Conservation (phyloP, 768 basidiomycete genomes). For the Lyophyllum semitale region DNA sequence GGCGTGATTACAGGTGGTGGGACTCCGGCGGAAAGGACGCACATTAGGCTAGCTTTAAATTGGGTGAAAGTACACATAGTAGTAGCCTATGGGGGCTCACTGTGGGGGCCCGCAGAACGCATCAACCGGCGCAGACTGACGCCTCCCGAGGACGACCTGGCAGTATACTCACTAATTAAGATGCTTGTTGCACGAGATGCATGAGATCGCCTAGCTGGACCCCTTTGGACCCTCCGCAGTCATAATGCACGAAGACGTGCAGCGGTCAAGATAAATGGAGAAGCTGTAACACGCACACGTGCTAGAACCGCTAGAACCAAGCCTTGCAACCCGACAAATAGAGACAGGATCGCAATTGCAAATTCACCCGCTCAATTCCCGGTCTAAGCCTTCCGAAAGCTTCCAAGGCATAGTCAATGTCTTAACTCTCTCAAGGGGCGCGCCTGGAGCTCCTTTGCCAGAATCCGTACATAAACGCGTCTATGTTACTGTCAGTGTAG, state of each 20-base stretch:
- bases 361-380: background rate
- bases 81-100: background rate
- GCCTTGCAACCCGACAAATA: background rate
- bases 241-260: no score
- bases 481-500: background rate
- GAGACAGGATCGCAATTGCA: background rate
- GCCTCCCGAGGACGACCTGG: background rate
- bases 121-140: background rate
- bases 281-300: constrained; percentile 3
- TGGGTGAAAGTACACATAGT: background rate
- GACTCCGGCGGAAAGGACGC: no score
- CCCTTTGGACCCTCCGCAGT: background rate
- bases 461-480: background rate
- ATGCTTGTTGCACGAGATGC: background rate
- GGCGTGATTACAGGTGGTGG: no score
- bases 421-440: background rate
- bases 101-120: background rate
- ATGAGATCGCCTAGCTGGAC: background rate
- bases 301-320: background rate
- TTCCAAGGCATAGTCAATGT: background rate
- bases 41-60: no score
- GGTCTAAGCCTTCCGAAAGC: background rate
- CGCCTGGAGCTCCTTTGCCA: background rate
- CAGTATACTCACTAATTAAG: no score
- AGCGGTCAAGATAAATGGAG: constrained; percentile 17